Conservation (phyloP, 805 yeast species). For the Debaryomyces hansenii region DNA sequence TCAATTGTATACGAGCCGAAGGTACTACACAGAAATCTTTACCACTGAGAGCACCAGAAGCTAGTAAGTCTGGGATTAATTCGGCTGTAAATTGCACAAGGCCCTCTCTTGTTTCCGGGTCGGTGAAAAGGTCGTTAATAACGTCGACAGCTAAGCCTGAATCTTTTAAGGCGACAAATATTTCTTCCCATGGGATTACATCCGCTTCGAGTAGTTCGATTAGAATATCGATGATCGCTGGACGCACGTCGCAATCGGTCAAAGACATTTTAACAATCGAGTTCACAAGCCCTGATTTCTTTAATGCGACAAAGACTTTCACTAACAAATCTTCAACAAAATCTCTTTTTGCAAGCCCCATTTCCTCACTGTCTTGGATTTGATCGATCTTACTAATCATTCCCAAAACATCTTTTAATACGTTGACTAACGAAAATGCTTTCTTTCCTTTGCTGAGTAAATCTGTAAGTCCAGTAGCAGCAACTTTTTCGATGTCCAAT, state of each 20-base stretch:
- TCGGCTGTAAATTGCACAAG: conserved; percentile 23
- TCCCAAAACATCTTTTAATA: conserved; percentile 1
- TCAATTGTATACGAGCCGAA: not conserved
- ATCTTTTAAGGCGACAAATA: conserved; percentile 27
- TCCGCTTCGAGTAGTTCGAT: conserved; percentile 25
- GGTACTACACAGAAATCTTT: not conserved
- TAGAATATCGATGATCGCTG: conserved; percentile 20
- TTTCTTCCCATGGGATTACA: conserved; percentile 32
- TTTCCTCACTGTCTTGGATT: not conserved
- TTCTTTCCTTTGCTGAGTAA: not conserved
- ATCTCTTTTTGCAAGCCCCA: conserved; percentile 1
- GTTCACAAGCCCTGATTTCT: conserved; percentile 29
- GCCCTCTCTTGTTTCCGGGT: conserved; percentile 28
- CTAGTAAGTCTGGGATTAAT: conserved; percentile 19
- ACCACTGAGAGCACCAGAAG: conserved; percentile 9
- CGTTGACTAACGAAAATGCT: not conserved
- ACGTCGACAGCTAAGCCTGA: conserved; percentile 32
- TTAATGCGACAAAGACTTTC: conserved; percentile 23
- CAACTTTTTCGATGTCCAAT: not conserved
- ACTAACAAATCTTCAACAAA: conserved; percentile 18
- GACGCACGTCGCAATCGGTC: conserved; percentile 28
- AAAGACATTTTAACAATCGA: conserved; percentile 25
- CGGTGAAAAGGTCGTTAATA: conserved; percentile 23
- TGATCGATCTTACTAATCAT: conserved; percentile 1
- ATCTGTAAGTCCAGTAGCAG: not conserved